A percentile compares a stretch with the other conserved stretches of the same genome.
phyloP scores from a whole-genome alignment of 352 stramenopile species.

The Phytophthora meadii region DNA sequence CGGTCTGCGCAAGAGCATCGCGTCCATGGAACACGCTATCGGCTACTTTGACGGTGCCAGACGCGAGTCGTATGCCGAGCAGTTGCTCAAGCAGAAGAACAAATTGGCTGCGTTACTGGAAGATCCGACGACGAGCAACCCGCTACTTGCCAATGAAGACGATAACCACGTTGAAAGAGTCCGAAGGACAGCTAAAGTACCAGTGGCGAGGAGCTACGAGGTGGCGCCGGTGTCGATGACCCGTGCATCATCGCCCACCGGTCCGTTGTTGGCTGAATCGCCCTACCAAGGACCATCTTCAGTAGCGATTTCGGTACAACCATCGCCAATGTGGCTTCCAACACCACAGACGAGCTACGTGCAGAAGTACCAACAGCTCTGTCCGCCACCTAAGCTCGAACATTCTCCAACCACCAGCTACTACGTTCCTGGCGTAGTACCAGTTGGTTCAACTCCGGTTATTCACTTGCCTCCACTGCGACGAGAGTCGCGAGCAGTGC shows the following conservation, averaged over 20 bases:
- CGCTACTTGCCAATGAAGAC: conserved; percentile 40
- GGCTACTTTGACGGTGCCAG: conserved; percentile 75
- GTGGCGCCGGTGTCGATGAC: conserved; percentile 18
- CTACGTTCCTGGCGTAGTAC: conserved; percentile 10
- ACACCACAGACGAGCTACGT: conserved; percentile 8
- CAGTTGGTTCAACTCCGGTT: conserved; percentile 6
- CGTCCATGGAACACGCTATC: conserved; percentile 87
- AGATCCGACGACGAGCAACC: conserved; percentile 65
- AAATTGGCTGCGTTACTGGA: conserved; percentile 74
- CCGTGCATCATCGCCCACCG: conserved; percentile 33
- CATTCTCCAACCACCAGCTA: conserved; percentile 16
- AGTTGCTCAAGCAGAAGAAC: conserved; percentile 77
- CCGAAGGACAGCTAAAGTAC: conserved; percentile 10
- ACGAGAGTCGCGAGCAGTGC: conserved; percentile 37
- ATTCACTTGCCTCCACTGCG: conserved; percentile 48
- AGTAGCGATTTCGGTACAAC: conserved; percentile 6
- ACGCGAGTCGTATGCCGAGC: conserved; percentile 73
- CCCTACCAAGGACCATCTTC: conserved; percentile 14
- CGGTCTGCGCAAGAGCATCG: conserved; percentile 86
- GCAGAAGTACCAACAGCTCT: conserved; percentile 32
- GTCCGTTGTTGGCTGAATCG: conserved; percentile 31
- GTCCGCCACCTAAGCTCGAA: conserved; percentile 12
- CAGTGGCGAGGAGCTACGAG: conserved; percentile 6
- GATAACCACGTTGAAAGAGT: conserved; percentile 5
- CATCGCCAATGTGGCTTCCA: conserved; percentile 19